phyloP scores from a whole-genome alignment of 2,329 filamentous ascomycete genomes.

The Apiospora phragmitis region DNA sequence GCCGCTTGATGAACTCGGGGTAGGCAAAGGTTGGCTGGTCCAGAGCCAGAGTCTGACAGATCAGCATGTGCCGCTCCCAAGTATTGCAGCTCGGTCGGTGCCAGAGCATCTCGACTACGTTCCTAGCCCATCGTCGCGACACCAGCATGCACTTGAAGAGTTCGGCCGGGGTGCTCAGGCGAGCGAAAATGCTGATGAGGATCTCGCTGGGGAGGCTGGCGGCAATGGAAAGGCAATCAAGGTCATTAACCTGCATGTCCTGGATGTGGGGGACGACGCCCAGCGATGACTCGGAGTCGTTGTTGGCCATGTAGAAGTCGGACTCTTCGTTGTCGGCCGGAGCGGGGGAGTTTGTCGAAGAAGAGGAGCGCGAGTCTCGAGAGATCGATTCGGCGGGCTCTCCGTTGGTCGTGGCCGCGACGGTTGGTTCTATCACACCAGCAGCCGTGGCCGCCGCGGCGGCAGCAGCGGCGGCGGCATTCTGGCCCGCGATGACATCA shows the following conservation, averaged over 20 bases:
- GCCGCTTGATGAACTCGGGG: slow-evolving; percentile 82
- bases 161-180: slow-evolving; percentile 74
- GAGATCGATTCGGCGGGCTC: slow-evolving; percentile 34
- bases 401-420: not conserved
- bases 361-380: slow-evolving; percentile 60
- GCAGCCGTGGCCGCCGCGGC: slow-evolving; percentile 1
- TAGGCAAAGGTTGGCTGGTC: slow-evolving; percentile 84
- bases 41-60: slow-evolving; percentile 75
- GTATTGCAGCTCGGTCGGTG: slow-evolving; percentile 88
- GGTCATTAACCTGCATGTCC: slow-evolving; percentile 69
- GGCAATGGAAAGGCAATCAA: slow-evolving; percentile 74
- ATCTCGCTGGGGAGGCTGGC: slow-evolving; percentile 90
- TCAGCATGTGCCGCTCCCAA: slow-evolving; percentile 77
- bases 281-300: slow-evolving; percentile 91
- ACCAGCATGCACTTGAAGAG: slow-evolving; percentile 88
- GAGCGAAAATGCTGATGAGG: slow-evolving; percentile 88
- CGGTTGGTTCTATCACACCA: not conserved
- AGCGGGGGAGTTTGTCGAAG: slow-evolving; percentile 73
- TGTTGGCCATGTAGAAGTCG: slow-evolving; percentile 85
- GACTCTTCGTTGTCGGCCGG: slow-evolving; percentile 86
- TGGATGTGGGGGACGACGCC: slow-evolving; percentile 72
- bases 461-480: slow-evolving; percentile 10
- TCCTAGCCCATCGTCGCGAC: slow-evolving; percentile 90
- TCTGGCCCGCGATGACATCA: slow-evolving; percentile 16
- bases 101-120: slow-evolving; percentile 92